Evolutionary conservation across 768 basidiomycete species (phyloP), one percentile per base, ranked within the genome.

Genomic region (Neoboletus brunneissimus): DNA sequence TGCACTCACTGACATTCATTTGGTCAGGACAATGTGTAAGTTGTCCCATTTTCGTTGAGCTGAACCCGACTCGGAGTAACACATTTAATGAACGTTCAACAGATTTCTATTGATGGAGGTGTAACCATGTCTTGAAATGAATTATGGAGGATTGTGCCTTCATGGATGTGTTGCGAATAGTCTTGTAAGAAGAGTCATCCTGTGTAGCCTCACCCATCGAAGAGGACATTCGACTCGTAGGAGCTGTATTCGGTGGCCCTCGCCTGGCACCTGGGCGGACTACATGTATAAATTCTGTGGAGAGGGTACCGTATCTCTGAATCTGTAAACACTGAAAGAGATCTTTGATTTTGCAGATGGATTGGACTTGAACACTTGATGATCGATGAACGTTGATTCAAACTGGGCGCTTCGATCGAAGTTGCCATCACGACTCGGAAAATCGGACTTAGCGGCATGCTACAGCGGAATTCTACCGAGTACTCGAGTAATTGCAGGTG

Each of bases 11-110:
- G 35, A 55, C n/a, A 5, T 10, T 44, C 23, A 5, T 35, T 54
- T 40, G 11, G 2, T 25, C 16, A 67, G 66, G 66, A 45, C 66
- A 67, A 67, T 67, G 60, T 13, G 63, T 67, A 58, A 57, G 66
- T 59, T 38, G 20, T 12, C n/a, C 35, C 4, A 2, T 34, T 20
- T 49, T 35, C n/a, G 1, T 8, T 31, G 34, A 31, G 25, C 45
- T 18, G 20, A 6, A n/a, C 8, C 11, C 11, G n/a, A 16, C 15
- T 51, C 2, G 8, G 29, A 23, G 37, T 34, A 25, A 5, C 20
- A 20, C 25, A 11, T 52, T 57, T 22, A 53, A 47, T 4, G 27
- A 32, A 31, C 37, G 15, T 44, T 13, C 31, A 20, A 55, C 29
- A 67, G 66, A 56, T 67, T 27, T 16, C 46, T 34, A 44, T 67